Evolutionary conservation across 2,329 filamentous ascomycete species (phyloP).

Genomic region (Cladosporium halotolerans): DNA sequence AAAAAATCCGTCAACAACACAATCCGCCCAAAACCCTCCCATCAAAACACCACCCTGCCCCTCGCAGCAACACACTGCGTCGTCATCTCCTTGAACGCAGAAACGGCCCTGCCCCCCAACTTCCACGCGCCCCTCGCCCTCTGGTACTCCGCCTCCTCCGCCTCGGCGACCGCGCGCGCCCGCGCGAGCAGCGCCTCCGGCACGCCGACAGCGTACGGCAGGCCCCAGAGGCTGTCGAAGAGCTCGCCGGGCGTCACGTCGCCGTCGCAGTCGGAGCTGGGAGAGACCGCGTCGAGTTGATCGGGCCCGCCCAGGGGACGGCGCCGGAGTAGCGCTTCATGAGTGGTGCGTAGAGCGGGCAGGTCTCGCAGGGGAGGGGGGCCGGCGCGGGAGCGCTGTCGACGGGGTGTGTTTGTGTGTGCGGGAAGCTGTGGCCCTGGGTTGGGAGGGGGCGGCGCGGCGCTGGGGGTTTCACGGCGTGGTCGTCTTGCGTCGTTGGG

Average conservation of each 20-base stretch:
- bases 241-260: not conserved
- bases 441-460: not conserved
- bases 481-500: not conserved
- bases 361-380: slow-evolving; percentile 2
- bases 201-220: not conserved
- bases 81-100: not conserved
- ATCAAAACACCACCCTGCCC: not conserved
- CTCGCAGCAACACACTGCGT: not conserved
- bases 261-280: not conserved
- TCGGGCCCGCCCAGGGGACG: not conserved
- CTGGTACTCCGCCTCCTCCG: slow-evolving; percentile 7
- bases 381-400: not conserved
- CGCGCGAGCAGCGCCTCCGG: not conserved
- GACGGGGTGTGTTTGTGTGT: not conserved
- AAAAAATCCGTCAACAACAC: not conserved
- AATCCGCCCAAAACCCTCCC: too few species aligned
- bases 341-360: not conserved
- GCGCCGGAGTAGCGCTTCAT: slow-evolving; percentile 1
- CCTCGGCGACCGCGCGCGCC: not conserved
- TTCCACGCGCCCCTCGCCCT: not conserved
- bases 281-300: slow-evolving; percentile 5
- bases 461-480: not conserved
- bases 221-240: not conserved
- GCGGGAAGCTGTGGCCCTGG: not conserved
- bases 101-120: not conserved